These are phyloP conservation scores for Aureobasidium sp. DNA, from an alignment of 2,329 filamentous ascomycete genomes.

Conservation along the genomic window DNA sequence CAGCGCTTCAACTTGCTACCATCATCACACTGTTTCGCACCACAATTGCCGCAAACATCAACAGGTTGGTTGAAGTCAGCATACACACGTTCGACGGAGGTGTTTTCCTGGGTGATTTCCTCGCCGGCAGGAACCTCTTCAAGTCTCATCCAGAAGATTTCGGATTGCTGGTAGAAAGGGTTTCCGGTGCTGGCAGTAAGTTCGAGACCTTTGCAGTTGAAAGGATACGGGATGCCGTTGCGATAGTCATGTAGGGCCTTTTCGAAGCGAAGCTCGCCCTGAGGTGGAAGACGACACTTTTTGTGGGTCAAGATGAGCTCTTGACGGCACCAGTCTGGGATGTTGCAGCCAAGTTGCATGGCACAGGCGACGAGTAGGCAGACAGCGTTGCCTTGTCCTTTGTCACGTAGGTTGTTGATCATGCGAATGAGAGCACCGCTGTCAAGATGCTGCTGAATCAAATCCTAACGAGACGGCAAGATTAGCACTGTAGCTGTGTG, in stretches of 20 bases:
- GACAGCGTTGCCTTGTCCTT: not conserved
- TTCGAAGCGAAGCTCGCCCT: not conserved
- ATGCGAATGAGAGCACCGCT: not conserved
- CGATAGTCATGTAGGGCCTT: not conserved
- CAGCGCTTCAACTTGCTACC: not conserved
- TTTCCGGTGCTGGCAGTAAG: not conserved
- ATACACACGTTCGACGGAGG: not conserved
- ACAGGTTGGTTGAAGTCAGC: not conserved
- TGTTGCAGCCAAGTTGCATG: not conserved
- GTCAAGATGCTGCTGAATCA: not conserved
- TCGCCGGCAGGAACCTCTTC: not conserved
- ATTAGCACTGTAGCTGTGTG: not conserved
- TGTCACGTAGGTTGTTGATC: not conserved
- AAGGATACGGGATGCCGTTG: not conserved
- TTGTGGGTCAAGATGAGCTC: not conserved
- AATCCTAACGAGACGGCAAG: not conserved
- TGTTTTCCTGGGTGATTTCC: not conserved
- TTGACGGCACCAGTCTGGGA: not conserved
- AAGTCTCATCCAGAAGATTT: not conserved
- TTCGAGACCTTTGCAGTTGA: not conserved
- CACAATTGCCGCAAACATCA: not conserved
- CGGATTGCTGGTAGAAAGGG: not conserved
- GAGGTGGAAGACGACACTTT: not conserved
- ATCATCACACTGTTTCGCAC: not conserved
- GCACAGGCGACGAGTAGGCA: not conserved